These are phyloP conservation scores for Akanthomyces lecanii DNA, from an alignment of 2,329 filamentous ascomycete species.

Conservation along the genomic window DNA sequence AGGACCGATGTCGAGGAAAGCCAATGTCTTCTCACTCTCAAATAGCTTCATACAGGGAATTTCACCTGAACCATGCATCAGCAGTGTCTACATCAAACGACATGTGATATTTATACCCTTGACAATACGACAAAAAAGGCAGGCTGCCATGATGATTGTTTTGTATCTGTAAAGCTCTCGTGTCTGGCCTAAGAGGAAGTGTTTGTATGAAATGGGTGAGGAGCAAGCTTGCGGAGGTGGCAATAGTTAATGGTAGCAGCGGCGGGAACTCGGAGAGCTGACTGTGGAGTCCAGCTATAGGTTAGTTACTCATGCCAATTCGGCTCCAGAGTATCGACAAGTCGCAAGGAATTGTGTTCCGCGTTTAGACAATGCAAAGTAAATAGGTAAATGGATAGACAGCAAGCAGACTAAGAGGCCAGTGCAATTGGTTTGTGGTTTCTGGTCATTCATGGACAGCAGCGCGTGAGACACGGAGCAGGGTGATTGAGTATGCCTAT, in stretches of 20 bases:
- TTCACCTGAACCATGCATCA: slow-evolving; percentile 58
- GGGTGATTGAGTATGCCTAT: not conserved
- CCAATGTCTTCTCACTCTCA: slow-evolving; percentile 87
- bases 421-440: too few species aligned
- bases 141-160: slow-evolving; percentile 41
- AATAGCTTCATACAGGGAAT: slow-evolving; percentile 96
- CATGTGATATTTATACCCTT: slow-evolving; percentile 56
- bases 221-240: slow-evolving; percentile 9
- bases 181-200: not conserved
- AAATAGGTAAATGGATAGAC: too few species aligned
- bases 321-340: not conserved
- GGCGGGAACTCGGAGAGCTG: not conserved
- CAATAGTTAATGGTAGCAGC: not conserved
- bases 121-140: slow-evolving; percentile 98
- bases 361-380: too few species aligned
- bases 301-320: not conserved
- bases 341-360: too few species aligned
- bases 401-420: too few species aligned
- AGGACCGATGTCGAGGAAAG: slow-evolving; percentile 94
- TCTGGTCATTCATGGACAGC: too few species aligned
- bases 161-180: not conserved
- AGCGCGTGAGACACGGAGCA: too few species aligned
- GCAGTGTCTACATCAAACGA: not conserved
- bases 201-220: slow-evolving; percentile 5
- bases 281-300: not conserved